A percentile compares a stretch with the other conserved stretches of the same genome.
Evolutionary conservation across 2,329 filamentous ascomycete species (phyloP).

Genomic region (Ophiostoma quercus): DNA sequence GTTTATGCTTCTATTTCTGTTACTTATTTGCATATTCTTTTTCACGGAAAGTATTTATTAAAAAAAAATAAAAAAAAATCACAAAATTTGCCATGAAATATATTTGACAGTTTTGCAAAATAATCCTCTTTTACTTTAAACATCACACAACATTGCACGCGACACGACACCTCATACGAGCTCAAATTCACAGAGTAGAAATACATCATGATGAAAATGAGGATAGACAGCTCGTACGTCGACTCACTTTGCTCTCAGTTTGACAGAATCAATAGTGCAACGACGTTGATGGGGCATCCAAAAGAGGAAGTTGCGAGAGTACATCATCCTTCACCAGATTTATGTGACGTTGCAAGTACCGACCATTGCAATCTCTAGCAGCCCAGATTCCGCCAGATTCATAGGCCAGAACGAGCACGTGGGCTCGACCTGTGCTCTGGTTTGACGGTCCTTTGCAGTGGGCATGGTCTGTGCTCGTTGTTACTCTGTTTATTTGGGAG

Average conservation of each 20-base stretch:
- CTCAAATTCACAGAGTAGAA: too few species aligned
- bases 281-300: not conserved
- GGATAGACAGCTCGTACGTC: not conserved
- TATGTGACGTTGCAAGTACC: not conserved
- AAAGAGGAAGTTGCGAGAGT: not conserved
- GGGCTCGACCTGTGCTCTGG: slow-evolving; percentile 4
- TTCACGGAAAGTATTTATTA: too few species aligned
- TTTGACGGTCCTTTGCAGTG: slow-evolving; percentile 2
- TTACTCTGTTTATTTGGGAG: not conserved
- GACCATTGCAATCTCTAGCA: not conserved
- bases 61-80: too few species aligned
- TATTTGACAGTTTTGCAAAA: too few species aligned
- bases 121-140: too few species aligned
- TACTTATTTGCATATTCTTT: too few species aligned
- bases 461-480: not conserved
- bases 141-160: too few species aligned
- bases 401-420: slow-evolving; percentile 4
- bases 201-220: too few species aligned
- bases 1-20: not conserved
- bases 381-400: not conserved
- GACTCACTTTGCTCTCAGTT: too few species aligned
- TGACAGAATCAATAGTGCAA: not conserved
- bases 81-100: too few species aligned
- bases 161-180: too few species aligned
- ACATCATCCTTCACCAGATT: not conserved